These are phyloP conservation scores for Cladosporium sp. DNA, from an alignment of 2,329 filamentous ascomycete genomes.

Conservation along the genomic window DNA sequence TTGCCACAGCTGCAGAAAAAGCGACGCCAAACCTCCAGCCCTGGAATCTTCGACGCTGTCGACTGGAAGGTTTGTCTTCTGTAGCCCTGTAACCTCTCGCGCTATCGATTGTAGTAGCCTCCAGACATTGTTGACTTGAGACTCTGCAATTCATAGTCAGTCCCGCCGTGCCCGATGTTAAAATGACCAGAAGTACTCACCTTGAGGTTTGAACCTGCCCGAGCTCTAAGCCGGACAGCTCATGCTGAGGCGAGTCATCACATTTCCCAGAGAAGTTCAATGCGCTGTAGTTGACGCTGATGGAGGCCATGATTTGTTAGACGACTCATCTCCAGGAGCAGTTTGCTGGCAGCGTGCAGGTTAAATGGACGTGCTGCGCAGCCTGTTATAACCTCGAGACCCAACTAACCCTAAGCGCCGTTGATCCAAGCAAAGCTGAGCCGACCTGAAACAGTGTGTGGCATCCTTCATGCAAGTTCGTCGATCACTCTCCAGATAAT, in stretches of 20 bases:
- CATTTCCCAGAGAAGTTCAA: neutral
- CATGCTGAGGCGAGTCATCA: neutral
- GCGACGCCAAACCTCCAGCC: neutral
- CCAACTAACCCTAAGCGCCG: too few species aligned
- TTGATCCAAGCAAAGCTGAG: neutral
- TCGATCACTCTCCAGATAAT: neutral
- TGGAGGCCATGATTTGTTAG: neutral
- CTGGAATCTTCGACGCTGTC: neutral
- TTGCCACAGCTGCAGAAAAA: neutral
- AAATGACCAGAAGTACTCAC: neutral
- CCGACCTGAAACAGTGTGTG: neutral
- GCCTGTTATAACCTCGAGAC: neutral
- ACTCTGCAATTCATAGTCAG: neutral
- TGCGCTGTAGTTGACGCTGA: neutral
- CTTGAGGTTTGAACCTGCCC: neutral
- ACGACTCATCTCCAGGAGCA: neutral
- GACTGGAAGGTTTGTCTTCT: neutral
- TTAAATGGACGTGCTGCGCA: neutral
- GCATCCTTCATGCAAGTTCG: neutral
- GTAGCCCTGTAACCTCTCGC: too few species aligned
- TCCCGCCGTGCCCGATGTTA: neutral
- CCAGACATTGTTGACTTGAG: neutral
- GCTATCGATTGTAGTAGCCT: neutral
- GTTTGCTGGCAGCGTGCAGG: neutral
- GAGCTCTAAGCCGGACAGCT: neutral